Base-by-base conservation (phyloP, 768 basidiomycete species). In the Chalciporus sphaerocephalus region DNA sequence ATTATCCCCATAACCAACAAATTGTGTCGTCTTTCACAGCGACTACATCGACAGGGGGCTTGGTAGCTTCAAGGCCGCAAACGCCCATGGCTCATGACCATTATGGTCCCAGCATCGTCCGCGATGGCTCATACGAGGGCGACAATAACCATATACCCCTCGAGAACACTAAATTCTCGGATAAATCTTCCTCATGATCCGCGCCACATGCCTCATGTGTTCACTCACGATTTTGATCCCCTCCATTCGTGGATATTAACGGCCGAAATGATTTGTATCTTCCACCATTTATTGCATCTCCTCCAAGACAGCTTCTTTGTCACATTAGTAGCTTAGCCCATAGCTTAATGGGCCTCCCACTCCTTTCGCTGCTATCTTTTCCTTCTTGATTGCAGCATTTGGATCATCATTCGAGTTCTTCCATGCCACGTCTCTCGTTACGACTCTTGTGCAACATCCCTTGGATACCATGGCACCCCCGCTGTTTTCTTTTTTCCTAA, bases 1-100 rank as follows among this genome's bases (percentile, higher is more conserved):
- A 96, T 60, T 95, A 92, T 65, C 88, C 88, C 9, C 81, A 85
- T 40, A 90, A 87, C 62, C 88, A 87, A 52, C 75, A 79, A 54
- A 69, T 75, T 40, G 62, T 74, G 20, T 70, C 74, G 4, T 81
- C 85, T 4, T 72, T 81, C 43, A 89, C 87, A 5, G 85, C 81
- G 20, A 87, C 86, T 0, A 83, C 78, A 3, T 87, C 87, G 18
- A 84, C 85, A 1, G 81, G 81, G 12, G 86, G 83, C 3, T 62
- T 83, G 27, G 76, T 76, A 12, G 76, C 83, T 5, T 89, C 87
- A 41, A 78, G 87, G 48, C 87, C 87, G 11, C 81, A 75, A 15
- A 91, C 87, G 5, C 87, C 87, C 1, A 71, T 73, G 24, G 75
- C 53, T 4, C 44, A 49, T 25, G 64, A 80, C 50, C 69, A 76